Conservation (phyloP, 2,329 filamentous ascomycete genomes). For the Clonostachys sp. region DNA sequence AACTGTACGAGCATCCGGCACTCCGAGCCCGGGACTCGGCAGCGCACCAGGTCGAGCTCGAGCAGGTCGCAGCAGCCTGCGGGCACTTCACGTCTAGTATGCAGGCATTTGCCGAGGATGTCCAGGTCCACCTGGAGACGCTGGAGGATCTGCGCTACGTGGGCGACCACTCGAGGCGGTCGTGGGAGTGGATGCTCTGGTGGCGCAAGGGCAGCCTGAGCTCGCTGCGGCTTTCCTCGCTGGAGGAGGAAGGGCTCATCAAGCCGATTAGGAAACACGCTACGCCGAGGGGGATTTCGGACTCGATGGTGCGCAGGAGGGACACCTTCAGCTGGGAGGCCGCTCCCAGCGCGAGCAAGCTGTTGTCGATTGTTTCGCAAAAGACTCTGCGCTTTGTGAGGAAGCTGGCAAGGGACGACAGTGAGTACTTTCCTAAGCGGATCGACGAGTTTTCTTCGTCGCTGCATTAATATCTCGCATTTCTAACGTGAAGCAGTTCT, state of each 20-base stretch:
- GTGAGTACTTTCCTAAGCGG: constrained; percentile 24
- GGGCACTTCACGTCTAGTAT: constrained; percentile 94
- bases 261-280: constrained; percentile 39
- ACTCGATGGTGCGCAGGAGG: constrained; percentile 43
- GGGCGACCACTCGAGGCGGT: constrained; percentile 55
- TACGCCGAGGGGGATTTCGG: constrained; percentile 47
- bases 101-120: constrained; percentile 85
- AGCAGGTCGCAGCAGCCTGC: constrained; percentile 96
- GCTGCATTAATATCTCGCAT: neutral
- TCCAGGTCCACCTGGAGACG: constrained; percentile 75
- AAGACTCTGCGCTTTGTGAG: constrained; percentile 37
- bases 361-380: constrained; percentile 41
- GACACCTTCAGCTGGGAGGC: constrained; percentile 54
- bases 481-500: constrained; percentile 28
- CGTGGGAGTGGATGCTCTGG: constrained; percentile 83
- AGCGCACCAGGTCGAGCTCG: constrained; percentile 84
- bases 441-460: neutral
- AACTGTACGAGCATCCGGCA: constrained; percentile 77
- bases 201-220: constrained; percentile 51
- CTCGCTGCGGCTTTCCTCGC: constrained; percentile 38
- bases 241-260: constrained; percentile 48
- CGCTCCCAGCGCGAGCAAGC: constrained; percentile 37
- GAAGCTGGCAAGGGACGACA: constrained; percentile 48
- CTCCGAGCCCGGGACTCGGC: constrained; percentile 63
- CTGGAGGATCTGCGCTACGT: constrained; percentile 79